phyloP scores from a whole-genome alignment of 768 basidiomycete genomes.

The Amylocystis lapponica region DNA sequence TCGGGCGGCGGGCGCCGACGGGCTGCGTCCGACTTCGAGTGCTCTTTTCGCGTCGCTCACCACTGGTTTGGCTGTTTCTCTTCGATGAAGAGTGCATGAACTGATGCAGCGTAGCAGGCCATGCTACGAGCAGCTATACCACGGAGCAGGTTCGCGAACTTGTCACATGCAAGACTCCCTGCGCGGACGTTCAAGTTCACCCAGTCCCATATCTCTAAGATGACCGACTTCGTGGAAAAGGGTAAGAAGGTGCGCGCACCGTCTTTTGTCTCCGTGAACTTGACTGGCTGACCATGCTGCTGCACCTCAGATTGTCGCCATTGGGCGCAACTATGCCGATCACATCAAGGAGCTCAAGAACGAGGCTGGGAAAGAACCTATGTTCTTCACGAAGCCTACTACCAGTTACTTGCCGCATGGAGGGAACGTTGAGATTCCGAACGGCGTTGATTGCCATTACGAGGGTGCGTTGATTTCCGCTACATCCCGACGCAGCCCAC shows the following conservation, averaged over 20 bases:
- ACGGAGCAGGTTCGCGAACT: too few relatives aligned
- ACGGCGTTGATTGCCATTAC: constrained; percentile 79
- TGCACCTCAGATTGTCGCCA: constrained; percentile 76
- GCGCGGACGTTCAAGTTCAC: too few relatives aligned
- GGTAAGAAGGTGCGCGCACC: constrained; percentile 38
- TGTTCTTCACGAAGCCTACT: constrained; percentile 98
- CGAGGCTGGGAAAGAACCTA: constrained; percentile 85
- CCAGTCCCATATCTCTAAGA: too few relatives aligned
- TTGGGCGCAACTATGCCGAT: constrained; percentile 90
- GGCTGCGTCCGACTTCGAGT: too few relatives aligned
- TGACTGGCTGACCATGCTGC: background rate
- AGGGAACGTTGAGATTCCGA: constrained; percentile 81
- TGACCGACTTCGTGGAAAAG: constrained; percentile 37
- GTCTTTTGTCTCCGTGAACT: background rate
- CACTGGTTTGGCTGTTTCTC: too few relatives aligned
- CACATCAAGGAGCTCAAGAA: constrained; percentile 93
- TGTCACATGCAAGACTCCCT: too few relatives aligned
- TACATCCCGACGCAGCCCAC: background rate
- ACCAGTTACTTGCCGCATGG: constrained; percentile 77
- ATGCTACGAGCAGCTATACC: too few relatives aligned
- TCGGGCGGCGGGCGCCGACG: too few relatives aligned
- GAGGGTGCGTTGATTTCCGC: constrained; percentile 58
- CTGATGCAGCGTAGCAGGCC: too few relatives aligned
- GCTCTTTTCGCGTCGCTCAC: too few relatives aligned
- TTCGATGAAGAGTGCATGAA: too few relatives aligned